Percentiles rank a stretch among this genome's conserved stretches.
Conservation (phyloP, 2,329 filamentous ascomycete species). For the Fusarium sp. region DNA sequence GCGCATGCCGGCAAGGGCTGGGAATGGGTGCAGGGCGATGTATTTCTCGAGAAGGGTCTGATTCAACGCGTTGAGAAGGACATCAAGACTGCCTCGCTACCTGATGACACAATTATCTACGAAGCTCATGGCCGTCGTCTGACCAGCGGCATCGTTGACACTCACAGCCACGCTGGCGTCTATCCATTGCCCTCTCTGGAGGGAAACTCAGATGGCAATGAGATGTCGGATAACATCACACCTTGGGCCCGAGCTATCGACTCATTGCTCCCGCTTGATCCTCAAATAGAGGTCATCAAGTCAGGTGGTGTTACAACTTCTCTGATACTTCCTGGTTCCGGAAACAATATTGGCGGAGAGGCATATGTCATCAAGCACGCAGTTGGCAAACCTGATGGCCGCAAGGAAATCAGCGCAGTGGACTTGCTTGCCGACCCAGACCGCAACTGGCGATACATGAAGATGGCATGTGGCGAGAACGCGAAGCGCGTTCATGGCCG, state of each 20-base stretch:
- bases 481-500: constrained; percentile 69
- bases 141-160: constrained; percentile 75
- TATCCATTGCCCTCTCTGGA: constrained; percentile 63
- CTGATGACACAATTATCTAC: constrained; percentile 60
- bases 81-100: constrained; percentile 55
- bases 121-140: constrained; percentile 69
- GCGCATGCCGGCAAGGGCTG: constrained; percentile 67
- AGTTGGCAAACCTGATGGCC: constrained; percentile 66
- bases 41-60: constrained; percentile 68
- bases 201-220: constrained; percentile 69
- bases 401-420: constrained; percentile 68
- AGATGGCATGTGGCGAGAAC: constrained; percentile 81
- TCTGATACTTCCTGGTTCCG: constrained; percentile 72
- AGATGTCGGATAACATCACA: constrained; percentile 70
- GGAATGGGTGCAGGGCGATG: constrained; percentile 67
- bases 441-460: constrained; percentile 74
- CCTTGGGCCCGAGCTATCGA: constrained; percentile 75
- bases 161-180: constrained; percentile 75
- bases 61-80: constrained; percentile 62
- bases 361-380: constrained; percentile 75
- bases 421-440: constrained; percentile 75
- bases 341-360: constrained; percentile 79
- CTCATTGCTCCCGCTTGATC: constrained; percentile 69
- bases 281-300: constrained; percentile 74
- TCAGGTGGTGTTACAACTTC: constrained; percentile 77